phyloP scores from a whole-genome alignment of 495 filamentous ascomycete species.

The Tuber indicum region DNA sequence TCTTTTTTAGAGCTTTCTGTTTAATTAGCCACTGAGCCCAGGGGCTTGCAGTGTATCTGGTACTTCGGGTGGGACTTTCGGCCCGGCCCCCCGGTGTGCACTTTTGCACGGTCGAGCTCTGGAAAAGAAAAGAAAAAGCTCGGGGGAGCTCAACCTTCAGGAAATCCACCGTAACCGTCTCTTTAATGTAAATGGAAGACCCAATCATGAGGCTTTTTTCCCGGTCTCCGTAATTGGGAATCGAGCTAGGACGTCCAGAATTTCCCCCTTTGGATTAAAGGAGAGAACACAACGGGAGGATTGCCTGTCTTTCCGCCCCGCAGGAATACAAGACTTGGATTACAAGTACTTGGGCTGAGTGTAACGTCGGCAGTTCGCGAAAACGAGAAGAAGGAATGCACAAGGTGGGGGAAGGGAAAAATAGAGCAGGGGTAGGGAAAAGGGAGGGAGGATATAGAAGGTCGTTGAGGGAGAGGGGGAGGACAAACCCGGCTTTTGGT shows the following conservation, averaged over 20 bases:
- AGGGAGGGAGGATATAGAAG: not conserved
- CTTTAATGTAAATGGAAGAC: not conserved
- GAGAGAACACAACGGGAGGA: not conserved
- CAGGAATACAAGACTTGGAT: too few species aligned
- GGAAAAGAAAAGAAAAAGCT: not conserved
- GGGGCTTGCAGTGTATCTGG: not conserved
- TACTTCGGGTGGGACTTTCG: not conserved
- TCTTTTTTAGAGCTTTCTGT: not conserved
- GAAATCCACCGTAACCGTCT: not conserved
- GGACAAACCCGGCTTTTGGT: not conserved
- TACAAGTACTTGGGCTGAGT: too few species aligned
- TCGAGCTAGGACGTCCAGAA: not conserved
- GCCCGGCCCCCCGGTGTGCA: not conserved
- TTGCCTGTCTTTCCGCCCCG: not conserved
- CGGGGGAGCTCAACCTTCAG: not conserved
- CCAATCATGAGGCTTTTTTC: not conserved
- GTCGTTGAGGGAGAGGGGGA: not conserved
- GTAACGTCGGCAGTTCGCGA: not conserved
- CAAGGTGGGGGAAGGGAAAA: not conserved
- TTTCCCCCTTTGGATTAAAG: not conserved
- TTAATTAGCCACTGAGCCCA: not conserved
- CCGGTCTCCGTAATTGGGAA: not conserved
- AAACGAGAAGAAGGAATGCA: not conserved
- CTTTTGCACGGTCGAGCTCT: not conserved
- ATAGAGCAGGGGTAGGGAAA: not conserved